Base-by-base conservation (phyloP, 225 moss, liverwort and hornwort genomes). In the Climacium dendroides region DNA sequence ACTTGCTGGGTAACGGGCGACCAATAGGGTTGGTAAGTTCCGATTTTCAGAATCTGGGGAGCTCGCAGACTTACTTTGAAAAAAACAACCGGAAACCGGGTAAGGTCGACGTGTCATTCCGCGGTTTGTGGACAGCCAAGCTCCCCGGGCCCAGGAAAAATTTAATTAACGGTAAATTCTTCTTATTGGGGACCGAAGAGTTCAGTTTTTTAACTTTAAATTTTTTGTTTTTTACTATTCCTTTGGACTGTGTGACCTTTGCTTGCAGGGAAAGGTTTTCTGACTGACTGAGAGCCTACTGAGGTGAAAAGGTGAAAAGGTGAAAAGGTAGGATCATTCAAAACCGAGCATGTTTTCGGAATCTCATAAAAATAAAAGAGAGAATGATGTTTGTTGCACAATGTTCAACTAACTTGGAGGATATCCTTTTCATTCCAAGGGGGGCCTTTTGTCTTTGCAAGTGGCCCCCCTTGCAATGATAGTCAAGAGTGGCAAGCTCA, bases 401-500 rank as follows among this genome's bases (percentile, higher is more conserved):
- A 74, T 74, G 74, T 32, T 74, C 19, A 32, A 17, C 3, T 29
- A n/a, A n/a, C n/a, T n/a, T n/a, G 4, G 7, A 48, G 7, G 30
- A 47, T 17, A 72, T 19, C 50, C 32, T 13, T 50, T 74, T 74
- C 3, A 19, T 7, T 20, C 1, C n/a, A 24, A 7, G 7, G 18
- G 2, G 1, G 13, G 19, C 7, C 0, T 1, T 30, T 48, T 30
- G 30, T 19, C 2, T 7, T 74, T 30, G 18, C 19, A 48, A 10
- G 74, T 48, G 32, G 19, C 0, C 7, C 4, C 19, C 2, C 0
- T 2, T 4, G 19, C 13, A 7, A 7, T 32, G 48, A 48, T 32
- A 74, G 48, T 74, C 74, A 74, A 74, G 19, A 0, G 2, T 30
- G 45, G 48, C 48, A 74, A 74, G 48, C 74, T 47, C 3, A 19